These are phyloP conservation scores for Perkinsus marinus DNA, from an alignment of 169 alveolate genomes.

Conservation along the genomic window DNA sequence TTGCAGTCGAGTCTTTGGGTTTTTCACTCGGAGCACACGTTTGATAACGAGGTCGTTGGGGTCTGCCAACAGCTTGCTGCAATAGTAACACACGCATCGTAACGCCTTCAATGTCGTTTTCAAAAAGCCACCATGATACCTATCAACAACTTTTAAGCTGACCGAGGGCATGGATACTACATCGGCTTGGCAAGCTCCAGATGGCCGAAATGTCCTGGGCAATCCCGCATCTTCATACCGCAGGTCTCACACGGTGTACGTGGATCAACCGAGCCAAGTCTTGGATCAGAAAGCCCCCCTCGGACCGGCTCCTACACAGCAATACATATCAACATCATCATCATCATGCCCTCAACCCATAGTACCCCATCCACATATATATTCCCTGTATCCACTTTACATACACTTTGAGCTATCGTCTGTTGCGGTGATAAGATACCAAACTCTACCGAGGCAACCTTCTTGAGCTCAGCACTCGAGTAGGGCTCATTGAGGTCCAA, in stretches of 20 bases:
- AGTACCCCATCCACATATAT: not conserved
- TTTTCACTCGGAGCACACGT: slow-evolving; percentile 42
- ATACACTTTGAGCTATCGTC: not conserved
- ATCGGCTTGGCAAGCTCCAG: slow-evolving; percentile 86
- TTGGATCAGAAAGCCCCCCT: slow-evolving; percentile 73
- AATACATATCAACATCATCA: too few species aligned
- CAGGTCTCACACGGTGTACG: slow-evolving; percentile 83
- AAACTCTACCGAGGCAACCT: slow-evolving; percentile 56
- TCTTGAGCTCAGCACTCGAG: slow-evolving; percentile 61
- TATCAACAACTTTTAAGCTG: not conserved
- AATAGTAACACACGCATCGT: slow-evolving; percentile 88
- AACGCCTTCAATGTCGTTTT: slow-evolving; percentile 74
- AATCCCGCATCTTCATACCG: slow-evolving; percentile 77
- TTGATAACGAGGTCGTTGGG: slow-evolving; percentile 55
- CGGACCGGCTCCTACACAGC: not conserved
- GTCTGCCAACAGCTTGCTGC: slow-evolving; percentile 74
- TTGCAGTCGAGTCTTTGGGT: slow-evolving; percentile 46
- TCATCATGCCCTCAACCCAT: not conserved
- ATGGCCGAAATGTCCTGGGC: slow-evolving; percentile 99
- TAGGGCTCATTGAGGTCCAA: slow-evolving; percentile 61
- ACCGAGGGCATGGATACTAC: slow-evolving; percentile 30
- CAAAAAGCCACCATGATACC: slow-evolving; percentile 76
- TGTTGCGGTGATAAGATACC: slow-evolving; percentile 66
- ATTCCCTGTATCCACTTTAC: not conserved
- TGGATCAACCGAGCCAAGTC: slow-evolving; percentile 94